These are phyloP conservation scores for Groenewaldozyma salmanticensis DNA, from an alignment of 805 yeast species.

Conservation along the genomic window DNA sequence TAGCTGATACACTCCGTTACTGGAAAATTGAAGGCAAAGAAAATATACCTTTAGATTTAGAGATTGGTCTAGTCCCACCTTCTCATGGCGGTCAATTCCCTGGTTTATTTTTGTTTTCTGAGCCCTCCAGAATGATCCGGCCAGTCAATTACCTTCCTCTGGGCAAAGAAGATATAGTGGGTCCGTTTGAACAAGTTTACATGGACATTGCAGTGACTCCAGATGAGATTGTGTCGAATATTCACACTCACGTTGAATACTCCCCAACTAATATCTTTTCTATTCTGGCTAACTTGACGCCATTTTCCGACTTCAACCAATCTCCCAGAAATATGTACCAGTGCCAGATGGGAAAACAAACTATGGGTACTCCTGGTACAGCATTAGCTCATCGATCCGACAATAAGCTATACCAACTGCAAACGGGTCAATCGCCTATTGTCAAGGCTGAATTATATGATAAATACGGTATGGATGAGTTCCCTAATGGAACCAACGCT, in stretches of 20 bases:
- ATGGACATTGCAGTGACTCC: constrained; percentile 95
- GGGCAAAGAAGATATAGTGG: constrained; percentile 75
- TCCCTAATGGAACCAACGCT: constrained; percentile 97
- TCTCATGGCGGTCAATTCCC: constrained; percentile 94
- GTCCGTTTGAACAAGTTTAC: constrained; percentile 97
- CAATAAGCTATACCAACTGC: constrained; percentile 85
- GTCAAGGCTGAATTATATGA: constrained; percentile 90
- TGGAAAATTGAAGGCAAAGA: constrained; percentile 78
- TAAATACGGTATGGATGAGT: constrained; percentile 95
- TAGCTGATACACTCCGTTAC: constrained; percentile 82
- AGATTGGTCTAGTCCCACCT: constrained; percentile 95
- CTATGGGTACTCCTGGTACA: constrained; percentile 99
- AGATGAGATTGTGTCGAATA: constrained; percentile 68
- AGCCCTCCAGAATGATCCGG: constrained; percentile 90
- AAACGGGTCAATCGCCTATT: constrained; percentile 94
- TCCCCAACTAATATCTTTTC: constrained; percentile 92
- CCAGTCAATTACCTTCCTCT: constrained; percentile 88
- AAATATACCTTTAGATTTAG: constrained; percentile 77
- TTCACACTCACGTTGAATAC: constrained; percentile 89
- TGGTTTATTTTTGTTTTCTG: constrained; percentile 85
- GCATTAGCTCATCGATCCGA: constrained; percentile 88
- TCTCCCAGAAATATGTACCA: constrained; percentile 99
- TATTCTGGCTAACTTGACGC: constrained; percentile 92
- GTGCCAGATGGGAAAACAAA: constrained; percentile 99
- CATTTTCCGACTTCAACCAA: constrained; percentile 96